phyloP scores from a whole-genome alignment of 371 early-diverging fungal species.

The Lichtheimia hyalospora region DNA sequence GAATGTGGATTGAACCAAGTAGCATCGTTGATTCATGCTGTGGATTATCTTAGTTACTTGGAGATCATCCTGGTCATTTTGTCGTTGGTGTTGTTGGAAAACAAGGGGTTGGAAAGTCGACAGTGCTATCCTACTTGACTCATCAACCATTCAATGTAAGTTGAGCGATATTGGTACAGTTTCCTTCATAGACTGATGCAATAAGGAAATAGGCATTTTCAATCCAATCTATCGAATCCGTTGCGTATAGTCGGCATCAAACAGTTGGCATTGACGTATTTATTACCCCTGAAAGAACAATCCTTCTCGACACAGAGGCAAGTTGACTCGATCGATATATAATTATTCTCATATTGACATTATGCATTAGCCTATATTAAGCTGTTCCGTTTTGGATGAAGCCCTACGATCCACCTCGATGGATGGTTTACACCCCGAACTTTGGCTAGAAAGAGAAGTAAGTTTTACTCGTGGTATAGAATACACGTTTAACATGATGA shows the following conservation, averaged over 20 bases:
- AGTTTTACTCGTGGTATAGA: neutral
- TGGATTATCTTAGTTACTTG: constrained; percentile 38
- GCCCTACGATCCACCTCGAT: constrained; percentile 37
- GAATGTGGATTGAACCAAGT: neutral
- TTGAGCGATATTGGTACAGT: neutral
- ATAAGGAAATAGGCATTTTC: constrained; percentile 1
- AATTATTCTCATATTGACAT: neutral
- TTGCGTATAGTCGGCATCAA: constrained; percentile 43
- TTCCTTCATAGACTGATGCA: neutral
- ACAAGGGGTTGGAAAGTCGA: constrained; percentile 73
- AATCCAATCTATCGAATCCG: constrained; percentile 1
- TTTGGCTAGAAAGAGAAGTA: constrained; percentile 61
- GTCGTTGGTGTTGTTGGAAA: constrained; percentile 73
- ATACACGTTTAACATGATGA: neutral
- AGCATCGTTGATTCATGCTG: neutral
- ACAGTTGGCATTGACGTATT: constrained; percentile 74
- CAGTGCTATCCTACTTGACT: constrained; percentile 64
- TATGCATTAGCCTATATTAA: constrained; percentile 47
- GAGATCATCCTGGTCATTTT: constrained; percentile 77
- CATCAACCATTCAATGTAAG: constrained; percentile 29
- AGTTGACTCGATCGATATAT: neutral
- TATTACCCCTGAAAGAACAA: constrained; percentile 67
- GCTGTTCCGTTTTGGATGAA: constrained; percentile 57
- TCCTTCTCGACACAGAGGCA: constrained; percentile 70
- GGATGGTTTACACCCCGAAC: constrained; percentile 51